Evolutionary conservation across 805 yeast species (phyloP).

Genomic region (Pichia manshurica): DNA sequence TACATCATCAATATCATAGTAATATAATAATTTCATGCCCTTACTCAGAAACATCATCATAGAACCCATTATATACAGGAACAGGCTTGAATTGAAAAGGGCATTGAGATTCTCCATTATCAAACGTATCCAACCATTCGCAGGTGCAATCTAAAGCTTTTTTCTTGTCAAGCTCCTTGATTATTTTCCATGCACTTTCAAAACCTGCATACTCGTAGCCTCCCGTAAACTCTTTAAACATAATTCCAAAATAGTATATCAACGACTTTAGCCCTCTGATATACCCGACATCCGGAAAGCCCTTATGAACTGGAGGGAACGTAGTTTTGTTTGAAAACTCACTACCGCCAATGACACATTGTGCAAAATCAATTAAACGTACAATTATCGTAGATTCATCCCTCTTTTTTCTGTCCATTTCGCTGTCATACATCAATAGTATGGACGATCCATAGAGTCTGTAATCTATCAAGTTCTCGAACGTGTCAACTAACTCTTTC

Average conservation of each 20-base stretch:
- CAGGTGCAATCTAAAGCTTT: slow-evolving; percentile 21
- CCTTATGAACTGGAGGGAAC: slow-evolving; percentile 68
- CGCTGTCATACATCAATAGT: slow-evolving; percentile 84
- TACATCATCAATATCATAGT: too few relatives aligned
- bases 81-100: slow-evolving; percentile 22
- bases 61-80: slow-evolving; percentile 21
- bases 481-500: slow-evolving; percentile 49
- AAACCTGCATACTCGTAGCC: slow-evolving; percentile 21
- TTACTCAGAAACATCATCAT: slow-evolving; percentile 28
- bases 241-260: slow-evolving; percentile 53
- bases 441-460: slow-evolving; percentile 89
- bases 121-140: slow-evolving; percentile 33
- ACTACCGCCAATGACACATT: slow-evolving; percentile 69
- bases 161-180: slow-evolving; percentile 15
- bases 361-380: slow-evolving; percentile 94
- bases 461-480: slow-evolving; percentile 60
- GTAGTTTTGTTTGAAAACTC: slow-evolving; percentile 38
- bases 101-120: slow-evolving; percentile 22
- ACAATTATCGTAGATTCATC: slow-evolving; percentile 34
- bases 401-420: slow-evolving; percentile 16
- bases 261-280: slow-evolving; percentile 75
- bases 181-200: slow-evolving; percentile 17
- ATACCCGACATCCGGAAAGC: slow-evolving; percentile 73
- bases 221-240: slow-evolving; percentile 53
- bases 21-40: neutral